Evolutionary conservation across 257 asterid species (phyloP).

Genomic region (Thymus quinquecostatus): DNA sequence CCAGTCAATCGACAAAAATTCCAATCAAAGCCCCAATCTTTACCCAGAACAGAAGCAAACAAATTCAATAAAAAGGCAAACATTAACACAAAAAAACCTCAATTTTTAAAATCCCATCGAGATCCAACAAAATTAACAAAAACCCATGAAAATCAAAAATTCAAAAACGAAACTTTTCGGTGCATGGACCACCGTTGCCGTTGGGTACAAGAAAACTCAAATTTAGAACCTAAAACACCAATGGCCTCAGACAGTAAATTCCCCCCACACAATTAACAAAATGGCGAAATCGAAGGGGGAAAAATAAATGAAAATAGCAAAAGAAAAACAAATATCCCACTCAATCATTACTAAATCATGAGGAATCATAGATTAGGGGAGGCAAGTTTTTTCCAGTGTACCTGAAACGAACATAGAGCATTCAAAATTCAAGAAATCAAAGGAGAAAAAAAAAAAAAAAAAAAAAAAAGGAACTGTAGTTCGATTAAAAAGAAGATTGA

Average conservation of each 20-base stretch:
- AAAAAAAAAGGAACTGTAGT: too few relatives aligned
- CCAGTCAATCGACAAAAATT: conserved; percentile 2
- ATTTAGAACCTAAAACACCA: conserved; percentile 31
- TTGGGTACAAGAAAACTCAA: conserved; percentile 32
- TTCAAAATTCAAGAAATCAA: conserved; percentile 31
- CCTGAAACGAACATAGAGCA: conserved; percentile 39
- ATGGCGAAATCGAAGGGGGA: conserved; percentile 5
- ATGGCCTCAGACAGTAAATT: conserved; percentile 33
- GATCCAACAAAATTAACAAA: conserved; percentile 37
- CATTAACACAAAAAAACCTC: neutral
- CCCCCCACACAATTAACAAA: conserved; percentile 25
- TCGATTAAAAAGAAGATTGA: too few relatives aligned
- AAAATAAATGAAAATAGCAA: neutral
- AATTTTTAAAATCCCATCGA: conserved; percentile 31
- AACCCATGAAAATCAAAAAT: conserved; percentile 14
- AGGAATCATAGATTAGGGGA: conserved; percentile 13
- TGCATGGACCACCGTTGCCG: conserved; percentile 36
- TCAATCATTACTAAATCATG: conserved; percentile 44
- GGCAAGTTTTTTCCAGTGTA: conserved; percentile 17
- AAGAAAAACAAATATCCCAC: neutral
- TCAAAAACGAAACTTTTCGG: conserved; percentile 14
- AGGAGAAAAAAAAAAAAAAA: neutral
- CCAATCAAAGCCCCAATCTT: conserved; percentile 29
- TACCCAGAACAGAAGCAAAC: conserved; percentile 23
- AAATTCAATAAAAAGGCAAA: neutral